Evolutionary conservation across 2,329 filamentous ascomycete genomes (phyloP), one percentile per base, ranked within the genome.

Genomic region (Alternaria gaisen): DNA sequence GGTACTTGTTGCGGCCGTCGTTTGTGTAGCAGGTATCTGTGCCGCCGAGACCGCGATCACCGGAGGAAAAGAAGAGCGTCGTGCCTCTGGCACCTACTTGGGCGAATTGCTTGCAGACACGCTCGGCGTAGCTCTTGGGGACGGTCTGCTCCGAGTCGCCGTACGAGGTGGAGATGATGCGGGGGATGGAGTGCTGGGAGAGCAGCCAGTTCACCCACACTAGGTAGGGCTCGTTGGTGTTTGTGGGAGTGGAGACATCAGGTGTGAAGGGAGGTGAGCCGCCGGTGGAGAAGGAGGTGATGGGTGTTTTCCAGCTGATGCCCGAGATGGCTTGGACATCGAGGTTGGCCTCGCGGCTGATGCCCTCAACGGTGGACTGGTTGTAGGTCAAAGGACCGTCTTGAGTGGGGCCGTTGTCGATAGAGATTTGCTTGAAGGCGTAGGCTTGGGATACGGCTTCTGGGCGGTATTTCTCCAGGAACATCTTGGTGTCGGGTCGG

Each of bases 171-270:
- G 83, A 86, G 69, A 91, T 84, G 16, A 88, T 85, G 47, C 87
- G 84, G 0, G 90, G 89, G 2, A 91, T 80, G 18, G 84, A 83
- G 1, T 81, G 75, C 20, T 89, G 83, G 1, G 78, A 76, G 0
- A 89, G 82, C 2, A 90, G 74, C 74, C 87, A 86, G 57, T 86
- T 82, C 8, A 91, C 80, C 80, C 86, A 91, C 14, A 83, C 83
- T 1, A 91, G 80, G 75, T 91, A 91, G 0, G 89, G 89, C 79
- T 92, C 90, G 74, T 91, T 92, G 66, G 82, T 83, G 73, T 88
- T 84, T 24, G 65, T 79, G 20, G 82, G 73, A 51, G 78, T 79
- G 71, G 66, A 80, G 12, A 81, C 67, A 41, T 86, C 82, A 0
- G 86, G 82, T 11, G 81, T 77, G 70, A 84, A 85, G 1, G 84